These are phyloP conservation scores for Thinopyrum elongatum DNA, from an alignment of 176 grass and related monocot species.

Conservation along the genomic window DNA sequence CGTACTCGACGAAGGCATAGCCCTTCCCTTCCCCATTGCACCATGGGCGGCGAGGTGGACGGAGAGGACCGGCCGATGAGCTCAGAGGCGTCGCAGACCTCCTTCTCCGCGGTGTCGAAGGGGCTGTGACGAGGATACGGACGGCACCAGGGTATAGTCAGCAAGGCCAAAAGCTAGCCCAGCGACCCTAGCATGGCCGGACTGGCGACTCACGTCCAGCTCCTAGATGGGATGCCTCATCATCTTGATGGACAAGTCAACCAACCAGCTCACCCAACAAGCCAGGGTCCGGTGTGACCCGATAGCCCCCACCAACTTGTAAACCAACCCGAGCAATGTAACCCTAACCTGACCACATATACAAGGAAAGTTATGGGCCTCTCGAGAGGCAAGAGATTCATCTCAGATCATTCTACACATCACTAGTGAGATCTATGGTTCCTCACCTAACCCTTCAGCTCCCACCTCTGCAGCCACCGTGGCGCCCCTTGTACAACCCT, in stretches of 20 bases:
- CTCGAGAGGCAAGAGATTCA: neutral
- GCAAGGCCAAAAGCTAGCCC: neutral
- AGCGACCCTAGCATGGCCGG: neutral
- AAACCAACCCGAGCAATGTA: neutral
- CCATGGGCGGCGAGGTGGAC: neutral
- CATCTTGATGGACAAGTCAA: neutral
- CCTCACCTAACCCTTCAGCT: neutral
- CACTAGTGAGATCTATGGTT: neutral
- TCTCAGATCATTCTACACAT: neutral
- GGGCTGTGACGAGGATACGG: neutral
- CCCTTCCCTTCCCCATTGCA: too few relatives aligned
- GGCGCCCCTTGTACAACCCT: neutral
- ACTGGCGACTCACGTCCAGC: neutral
- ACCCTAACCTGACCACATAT: neutral
- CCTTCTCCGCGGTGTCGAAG: neutral
- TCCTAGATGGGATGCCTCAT: neutral
- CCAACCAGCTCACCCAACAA: neutral
- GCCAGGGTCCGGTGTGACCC: neutral
- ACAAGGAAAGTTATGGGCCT: neutral
- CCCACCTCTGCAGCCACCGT: neutral
- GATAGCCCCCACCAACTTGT: neutral
- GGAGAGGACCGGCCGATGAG: neutral
- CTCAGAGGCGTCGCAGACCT: neutral
- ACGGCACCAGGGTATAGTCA: neutral
- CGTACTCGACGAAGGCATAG: too few relatives aligned